A percentile compares a stretch with the other conserved stretches of the same genome.
phyloP scores from a whole-genome alignment of 257 asterid species.

The Przewalskia tangutica region DNA sequence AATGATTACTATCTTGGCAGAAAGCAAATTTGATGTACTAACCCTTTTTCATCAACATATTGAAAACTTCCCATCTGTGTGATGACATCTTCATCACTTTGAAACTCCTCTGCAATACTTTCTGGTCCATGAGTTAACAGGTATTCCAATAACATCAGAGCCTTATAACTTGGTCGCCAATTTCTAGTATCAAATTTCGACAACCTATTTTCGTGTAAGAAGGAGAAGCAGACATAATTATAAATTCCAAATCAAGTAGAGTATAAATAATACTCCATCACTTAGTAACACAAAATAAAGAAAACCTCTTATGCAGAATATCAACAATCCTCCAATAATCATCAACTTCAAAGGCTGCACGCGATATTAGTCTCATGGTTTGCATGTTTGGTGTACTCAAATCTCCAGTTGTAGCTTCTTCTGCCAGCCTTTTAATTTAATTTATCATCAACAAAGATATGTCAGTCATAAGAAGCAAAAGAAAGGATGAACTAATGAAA shows the following conservation, averaged over 20 bases:
- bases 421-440: conserved; percentile 44
- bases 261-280: no score
- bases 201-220: conserved; percentile 30
- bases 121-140: conserved; percentile 79
- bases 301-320: conserved; percentile 58
- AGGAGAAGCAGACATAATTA: neutral
- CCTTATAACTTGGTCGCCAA: conserved; percentile 69
- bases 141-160: conserved; percentile 52
- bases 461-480: neutral
- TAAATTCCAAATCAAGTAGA: neutral
- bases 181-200: conserved; percentile 43
- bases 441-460: neutral
- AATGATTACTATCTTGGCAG: neutral
- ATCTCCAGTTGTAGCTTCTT: conserved; percentile 63
- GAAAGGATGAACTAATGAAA: neutral
- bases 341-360: conserved; percentile 90
- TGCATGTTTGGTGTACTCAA: conserved; percentile 41
- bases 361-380: conserved; percentile 58
- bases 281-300: neutral
- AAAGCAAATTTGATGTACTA: neutral
- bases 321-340: conserved; percentile 71
- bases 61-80: conserved; percentile 44
- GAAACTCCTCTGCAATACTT: conserved; percentile 70
- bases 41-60: conserved; percentile 63
- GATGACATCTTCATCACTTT: conserved; percentile 38